Percentiles rank a stretch among this genome's conserved stretches.
phyloP scores from a whole-genome alignment of 352 stramenopile species.

The Phytophthora pinifolia region DNA sequence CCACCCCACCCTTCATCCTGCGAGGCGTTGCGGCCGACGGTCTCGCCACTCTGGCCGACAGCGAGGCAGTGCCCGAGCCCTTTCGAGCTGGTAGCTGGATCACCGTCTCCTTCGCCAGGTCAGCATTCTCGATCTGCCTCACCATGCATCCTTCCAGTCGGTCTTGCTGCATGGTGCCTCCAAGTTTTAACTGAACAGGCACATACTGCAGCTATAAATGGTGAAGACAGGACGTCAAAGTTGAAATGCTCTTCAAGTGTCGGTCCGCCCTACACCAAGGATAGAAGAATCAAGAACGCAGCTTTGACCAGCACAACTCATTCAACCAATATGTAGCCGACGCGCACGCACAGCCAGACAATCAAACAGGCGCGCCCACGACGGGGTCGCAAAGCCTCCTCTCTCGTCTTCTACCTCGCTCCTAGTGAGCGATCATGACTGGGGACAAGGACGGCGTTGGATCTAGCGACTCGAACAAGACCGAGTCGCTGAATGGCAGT shows the following conservation, averaged over 20 bases:
- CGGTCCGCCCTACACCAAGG: background rate
- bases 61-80: background rate
- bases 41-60: constrained; percentile 1
- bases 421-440: constrained; percentile 32
- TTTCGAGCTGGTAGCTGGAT: constrained; percentile 49
- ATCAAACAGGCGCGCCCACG: constrained; percentile 26
- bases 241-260: constrained; percentile 13
- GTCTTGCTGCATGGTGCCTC: constrained; percentile 55
- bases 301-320: constrained; percentile 26
- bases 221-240: constrained; percentile 13
- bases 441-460: constrained; percentile 17
- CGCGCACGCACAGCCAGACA: constrained; percentile 28
- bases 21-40: constrained; percentile 10
- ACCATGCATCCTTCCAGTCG: constrained; percentile 81
- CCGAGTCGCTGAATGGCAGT: constrained; percentile 2
- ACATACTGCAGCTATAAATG: no score
- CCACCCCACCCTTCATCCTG: constrained; percentile 10
- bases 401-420: constrained; percentile 31
- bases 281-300: constrained; percentile 6
- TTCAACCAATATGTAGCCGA: constrained; percentile 32
- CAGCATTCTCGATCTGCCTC: constrained; percentile 63
- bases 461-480: constrained; percentile 7
- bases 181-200: constrained; percentile 12
- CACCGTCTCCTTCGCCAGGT: constrained; percentile 65
- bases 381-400: constrained; percentile 25